Conservation (phyloP, 108 stramenopile species). For the Poteriospumella lacustris region DNA sequence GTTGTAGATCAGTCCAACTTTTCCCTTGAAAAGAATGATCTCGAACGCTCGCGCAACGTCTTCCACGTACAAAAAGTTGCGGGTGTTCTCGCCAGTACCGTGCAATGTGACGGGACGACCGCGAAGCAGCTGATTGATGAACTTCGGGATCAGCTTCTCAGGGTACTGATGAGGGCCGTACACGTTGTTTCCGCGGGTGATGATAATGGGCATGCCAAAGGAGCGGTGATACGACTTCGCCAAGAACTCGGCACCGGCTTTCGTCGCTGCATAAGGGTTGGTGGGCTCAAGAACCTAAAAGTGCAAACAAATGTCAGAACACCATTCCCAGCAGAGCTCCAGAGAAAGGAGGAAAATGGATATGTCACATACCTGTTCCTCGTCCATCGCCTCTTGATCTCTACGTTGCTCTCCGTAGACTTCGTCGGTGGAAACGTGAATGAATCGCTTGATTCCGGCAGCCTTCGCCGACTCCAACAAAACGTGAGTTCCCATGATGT, state of each 20-base stretch:
- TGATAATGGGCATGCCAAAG: constrained; percentile 81
- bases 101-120: constrained; percentile 84
- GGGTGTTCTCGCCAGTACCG: constrained; percentile 86
- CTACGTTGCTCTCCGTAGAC: constrained; percentile 93
- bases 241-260: constrained; percentile 96
- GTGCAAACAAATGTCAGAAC: background rate
- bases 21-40: constrained; percentile 81
- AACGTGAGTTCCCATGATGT: constrained; percentile 97
- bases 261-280: constrained; percentile 97
- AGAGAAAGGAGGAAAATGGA: background rate
- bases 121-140: constrained; percentile 88
- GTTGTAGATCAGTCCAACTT: constrained; percentile 86
- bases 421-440: constrained; percentile 96
- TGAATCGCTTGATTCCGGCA: constrained; percentile 72
- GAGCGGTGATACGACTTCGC: constrained; percentile 77
- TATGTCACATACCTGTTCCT: constrained; percentile 80
- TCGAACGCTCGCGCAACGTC: constrained; percentile 97
- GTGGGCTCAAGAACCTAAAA: constrained; percentile 61
- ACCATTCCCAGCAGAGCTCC: background rate
- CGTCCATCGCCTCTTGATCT: constrained; percentile 84
- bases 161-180: constrained; percentile 98
- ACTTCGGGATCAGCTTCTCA: constrained; percentile 98
- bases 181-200: constrained; percentile 98
- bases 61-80: constrained; percentile 91
- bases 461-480: constrained; percentile 93